Evolutionary conservation across 208 protist genomes (phyloP), one percentile per base, ranked within the genome.

Genomic region (Leishmania lainsoni): DNA sequence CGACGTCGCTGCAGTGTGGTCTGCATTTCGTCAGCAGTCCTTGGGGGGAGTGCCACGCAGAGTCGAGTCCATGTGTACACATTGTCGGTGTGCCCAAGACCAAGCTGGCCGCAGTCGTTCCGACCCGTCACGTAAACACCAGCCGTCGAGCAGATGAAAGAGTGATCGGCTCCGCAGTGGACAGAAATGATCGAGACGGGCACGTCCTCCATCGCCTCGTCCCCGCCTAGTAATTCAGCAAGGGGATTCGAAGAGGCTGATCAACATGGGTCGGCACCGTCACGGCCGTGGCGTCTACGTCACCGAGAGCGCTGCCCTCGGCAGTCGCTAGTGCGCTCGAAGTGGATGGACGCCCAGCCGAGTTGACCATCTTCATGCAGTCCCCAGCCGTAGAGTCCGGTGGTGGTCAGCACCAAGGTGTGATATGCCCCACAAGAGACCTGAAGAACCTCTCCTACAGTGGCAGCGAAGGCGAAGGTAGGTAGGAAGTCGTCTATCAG

Each of bases 21-120:
- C 22, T 56, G 32, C 42, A 29, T 72, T 59, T 6, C 29, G 71
- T 59, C 49, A 39, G n/a, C 10, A 26, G 49, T 75, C 71, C 17
- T 42, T 35, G 12, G 71, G n/a, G 45, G 71, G 29, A 75, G 48
- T 5, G 51, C 26, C 12, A 66, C 32, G n/a, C 80, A 84, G 39
- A 89, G 76, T 10, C 45, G 70, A 10, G 75, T 80, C 85, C 85
- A 88, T n/a, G 42, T 76, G 68, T 84, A 90, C 45, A 91, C 76
- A 29, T 73, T 84, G 4, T 81, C 75, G 2, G 83, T 87, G 65
- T 86, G 83, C 12, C 86, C 86, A 1, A 95, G 83, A 5, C 93
- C 95, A 42, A 98, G 91, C 78, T 97, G 94, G 2, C 95, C 95
- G 81, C 89, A 85, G n/a, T 89, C 84, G 81, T 98, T 98, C 66